phyloP scores from a whole-genome alignment of 2,329 filamentous ascomycete species.

The Mycosphaerella arachidis region DNA sequence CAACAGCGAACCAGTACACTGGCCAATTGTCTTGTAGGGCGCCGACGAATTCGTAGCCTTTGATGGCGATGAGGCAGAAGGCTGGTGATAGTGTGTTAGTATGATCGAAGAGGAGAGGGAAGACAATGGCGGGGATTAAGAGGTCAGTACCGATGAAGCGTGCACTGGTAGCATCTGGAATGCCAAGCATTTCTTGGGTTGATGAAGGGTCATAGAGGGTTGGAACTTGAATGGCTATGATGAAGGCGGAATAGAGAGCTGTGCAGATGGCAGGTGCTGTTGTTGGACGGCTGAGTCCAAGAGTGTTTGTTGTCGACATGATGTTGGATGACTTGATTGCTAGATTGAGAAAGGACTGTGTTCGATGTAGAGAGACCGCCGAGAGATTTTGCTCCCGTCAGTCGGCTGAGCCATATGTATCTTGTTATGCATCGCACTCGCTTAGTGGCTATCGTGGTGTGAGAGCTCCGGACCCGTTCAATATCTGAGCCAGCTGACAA shows the following conservation, averaged over 20 bases:
- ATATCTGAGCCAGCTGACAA: too few relatives aligned
- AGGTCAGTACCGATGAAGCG: not conserved
- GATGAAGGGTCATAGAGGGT: not conserved
- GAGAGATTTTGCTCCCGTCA: too few relatives aligned
- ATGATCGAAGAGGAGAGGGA: not conserved
- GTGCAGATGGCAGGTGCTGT: not conserved
- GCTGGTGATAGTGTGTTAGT: not conserved
- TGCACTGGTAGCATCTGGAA: not conserved
- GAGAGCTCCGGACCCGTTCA: too few relatives aligned
- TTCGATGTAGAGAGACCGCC: too few relatives aligned
- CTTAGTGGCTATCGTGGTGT: not conserved
- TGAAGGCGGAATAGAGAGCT: not conserved
- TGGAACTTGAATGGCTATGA: not conserved
- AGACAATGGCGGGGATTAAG: not conserved
- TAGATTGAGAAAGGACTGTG: too few relatives aligned
- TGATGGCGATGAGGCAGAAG: not conserved
- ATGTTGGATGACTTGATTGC: not conserved
- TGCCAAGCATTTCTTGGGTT: conserved; percentile 1
- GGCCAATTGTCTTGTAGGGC: conserved; percentile 1
- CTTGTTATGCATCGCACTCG: not conserved
- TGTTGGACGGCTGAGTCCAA: not conserved
- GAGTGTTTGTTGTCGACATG: not conserved
- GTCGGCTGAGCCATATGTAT: not conserved
- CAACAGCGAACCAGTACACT: not conserved
- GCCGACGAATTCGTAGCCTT: not conserved